phyloP scores from a whole-genome alignment of 108 stramenopile genomes.

The Stephanodiscus minutulus region DNA sequence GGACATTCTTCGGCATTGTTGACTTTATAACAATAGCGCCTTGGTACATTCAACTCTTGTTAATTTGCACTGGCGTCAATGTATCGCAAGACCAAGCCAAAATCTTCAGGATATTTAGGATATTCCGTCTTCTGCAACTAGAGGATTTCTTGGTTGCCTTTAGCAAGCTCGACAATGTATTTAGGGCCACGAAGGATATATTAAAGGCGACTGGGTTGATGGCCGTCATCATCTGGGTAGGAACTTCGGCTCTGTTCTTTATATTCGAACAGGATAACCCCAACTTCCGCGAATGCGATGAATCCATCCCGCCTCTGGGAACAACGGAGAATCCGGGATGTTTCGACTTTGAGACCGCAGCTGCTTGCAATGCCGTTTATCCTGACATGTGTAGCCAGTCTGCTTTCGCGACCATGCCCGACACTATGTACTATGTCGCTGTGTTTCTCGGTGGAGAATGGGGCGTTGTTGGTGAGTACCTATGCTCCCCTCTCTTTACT shows the following conservation, averaged over 20 bases:
- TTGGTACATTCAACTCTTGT: conserved; percentile 77
- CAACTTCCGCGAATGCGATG: conserved; percentile 78
- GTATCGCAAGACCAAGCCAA: conserved; percentile 64
- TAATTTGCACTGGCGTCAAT: conserved; percentile 49
- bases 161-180: conserved; percentile 92
- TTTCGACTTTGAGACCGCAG: conserved; percentile 73
- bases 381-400: conserved; percentile 79
- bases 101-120: conserved; percentile 85
- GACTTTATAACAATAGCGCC: conserved; percentile 85
- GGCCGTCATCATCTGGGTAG: conserved; percentile 92
- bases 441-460: conserved; percentile 93
- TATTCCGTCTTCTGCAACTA: conserved; percentile 88
- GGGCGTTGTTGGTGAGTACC: conserved; percentile 71
- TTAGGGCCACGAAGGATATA: conserved; percentile 78
- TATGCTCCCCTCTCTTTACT: neutral
- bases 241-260: conserved; percentile 86
- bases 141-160: conserved; percentile 91
- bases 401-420: conserved; percentile 83
- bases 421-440: conserved; percentile 86
- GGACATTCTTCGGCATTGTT: conserved; percentile 92
- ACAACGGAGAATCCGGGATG: conserved; percentile 53
- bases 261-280: conserved; percentile 86
- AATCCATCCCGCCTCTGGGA: conserved; percentile 58
- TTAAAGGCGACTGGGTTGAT: conserved; percentile 89
- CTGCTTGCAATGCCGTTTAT: conserved; percentile 68